Percentiles rank a stretch among this genome's conserved stretches.
Evolutionary conservation across 495 filamentous ascomycete species (phyloP).

Genomic region (Podospora conica): DNA sequence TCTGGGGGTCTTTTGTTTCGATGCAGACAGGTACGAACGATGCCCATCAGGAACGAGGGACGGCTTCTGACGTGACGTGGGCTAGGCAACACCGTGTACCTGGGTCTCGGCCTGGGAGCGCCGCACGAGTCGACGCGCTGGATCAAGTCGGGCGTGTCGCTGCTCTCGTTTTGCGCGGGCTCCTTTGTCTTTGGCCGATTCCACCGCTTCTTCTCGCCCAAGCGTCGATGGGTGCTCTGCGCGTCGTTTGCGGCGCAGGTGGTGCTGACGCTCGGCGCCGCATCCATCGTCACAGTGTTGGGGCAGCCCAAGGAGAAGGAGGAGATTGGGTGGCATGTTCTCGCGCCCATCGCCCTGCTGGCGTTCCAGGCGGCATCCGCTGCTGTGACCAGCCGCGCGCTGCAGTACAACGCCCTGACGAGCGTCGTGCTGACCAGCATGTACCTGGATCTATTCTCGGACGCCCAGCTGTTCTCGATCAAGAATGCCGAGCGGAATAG

Average conservation of each 20-base stretch:
- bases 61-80: neutral
- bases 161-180: conserved; percentile 61
- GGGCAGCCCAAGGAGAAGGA: conserved; percentile 32
- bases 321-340: conserved; percentile 48
- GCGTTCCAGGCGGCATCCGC: conserved; percentile 62
- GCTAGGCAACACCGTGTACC: conserved; percentile 63
- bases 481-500: conserved; percentile 54
- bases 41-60: neutral
- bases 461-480: conserved; percentile 47
- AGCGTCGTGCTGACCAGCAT: conserved; percentile 67
- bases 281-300: conserved; percentile 49
- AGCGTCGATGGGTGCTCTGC: conserved; percentile 56
- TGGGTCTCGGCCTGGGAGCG: conserved; percentile 57
- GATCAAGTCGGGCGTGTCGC: conserved; percentile 60
- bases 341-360: conserved; percentile 56
- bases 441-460: conserved; percentile 66
- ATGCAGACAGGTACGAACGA: conserved; percentile 63
- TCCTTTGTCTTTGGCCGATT: conserved; percentile 57
- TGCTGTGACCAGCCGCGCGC: conserved; percentile 61
- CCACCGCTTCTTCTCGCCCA: conserved; percentile 51
- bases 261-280: conserved; percentile 48
- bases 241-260: conserved; percentile 54
- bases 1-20: conserved; percentile 70
- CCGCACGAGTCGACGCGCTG: conserved; percentile 51
- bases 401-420: conserved; percentile 56